Conservation (phyloP, 257 asterid genomes). For the Capsicum pubescens region DNA sequence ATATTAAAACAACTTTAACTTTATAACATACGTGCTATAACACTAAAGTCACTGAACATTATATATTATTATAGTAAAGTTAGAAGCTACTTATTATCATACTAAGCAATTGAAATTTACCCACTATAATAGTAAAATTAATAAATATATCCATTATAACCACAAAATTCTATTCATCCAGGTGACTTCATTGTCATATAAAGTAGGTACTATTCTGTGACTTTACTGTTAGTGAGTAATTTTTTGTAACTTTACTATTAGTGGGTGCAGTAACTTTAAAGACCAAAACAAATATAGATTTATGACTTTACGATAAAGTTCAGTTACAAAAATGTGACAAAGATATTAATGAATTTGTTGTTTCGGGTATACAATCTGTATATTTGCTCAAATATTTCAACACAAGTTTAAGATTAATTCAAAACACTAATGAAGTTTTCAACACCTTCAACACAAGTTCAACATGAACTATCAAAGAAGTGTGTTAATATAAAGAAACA, state of each 20-base stretch:
- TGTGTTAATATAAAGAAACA: too few relatives aligned
- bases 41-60: not conserved
- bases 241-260: not conserved
- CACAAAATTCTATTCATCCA: not conserved
- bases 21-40: too few relatives aligned
- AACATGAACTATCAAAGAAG: too few relatives aligned
- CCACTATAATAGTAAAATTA: not conserved
- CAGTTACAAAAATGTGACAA: not conserved
- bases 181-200: not conserved
- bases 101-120: not conserved
- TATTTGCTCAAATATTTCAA: too few relatives aligned
- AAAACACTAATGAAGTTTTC: too few relatives aligned
- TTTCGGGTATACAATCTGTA: too few relatives aligned
- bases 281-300: too few relatives aligned
- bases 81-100: too few relatives aligned
- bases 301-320: not conserved
- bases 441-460: too few relatives aligned
- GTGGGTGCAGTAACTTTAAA: not conserved
- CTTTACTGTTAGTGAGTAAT: not conserved
- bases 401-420: too few relatives aligned
- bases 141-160: not conserved
- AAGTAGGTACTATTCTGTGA: not conserved
- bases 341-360: too few relatives aligned
- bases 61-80: not conserved
- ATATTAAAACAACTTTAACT: too few relatives aligned